A percentile compares a stretch with the other conserved stretches of the same genome.
phyloP scores from a whole-genome alignment of 306 rosid species.

The Castanea sativa region DNA sequence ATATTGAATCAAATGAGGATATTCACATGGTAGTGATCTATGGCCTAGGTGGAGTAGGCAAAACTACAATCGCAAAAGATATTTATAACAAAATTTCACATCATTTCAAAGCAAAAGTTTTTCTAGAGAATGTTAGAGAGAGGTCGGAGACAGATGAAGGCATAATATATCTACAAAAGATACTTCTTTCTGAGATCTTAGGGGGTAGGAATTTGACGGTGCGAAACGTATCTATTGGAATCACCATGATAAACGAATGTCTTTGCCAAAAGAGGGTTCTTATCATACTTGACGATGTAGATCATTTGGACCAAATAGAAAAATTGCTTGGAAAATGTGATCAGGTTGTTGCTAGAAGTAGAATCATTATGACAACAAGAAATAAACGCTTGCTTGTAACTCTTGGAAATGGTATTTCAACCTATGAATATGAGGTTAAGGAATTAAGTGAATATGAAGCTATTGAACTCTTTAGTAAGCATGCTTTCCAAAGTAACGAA shows the following conservation, averaged over 20 bases:
- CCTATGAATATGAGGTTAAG: not conserved
- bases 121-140: constrained; percentile 6
- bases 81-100: not conserved
- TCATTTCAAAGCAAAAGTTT: not conserved
- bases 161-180: not conserved
- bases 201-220: not conserved
- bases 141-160: not conserved
- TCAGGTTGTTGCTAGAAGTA: not conserved
- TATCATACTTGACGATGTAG: constrained; percentile 6
- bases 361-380: constrained; percentile 9
- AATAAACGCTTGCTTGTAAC: not conserved
- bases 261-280: not conserved
- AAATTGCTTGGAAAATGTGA: not conserved
- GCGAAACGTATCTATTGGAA: not conserved
- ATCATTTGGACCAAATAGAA: not conserved
- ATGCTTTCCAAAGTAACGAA: not conserved
- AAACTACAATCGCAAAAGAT: constrained; percentile 7
- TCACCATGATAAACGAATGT: not conserved
- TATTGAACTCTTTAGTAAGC: not conserved
- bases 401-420: not conserved
- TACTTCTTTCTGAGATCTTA: not conserved
- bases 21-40: not conserved
- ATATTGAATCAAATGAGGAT: not conserved
- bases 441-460: not conserved
- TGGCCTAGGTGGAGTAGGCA: not conserved